Evolutionary conservation across 2,329 filamentous ascomycete species (phyloP), one percentile per base, ranked within the genome.

Genomic region (Phyllosticta citriasiana): DNA sequence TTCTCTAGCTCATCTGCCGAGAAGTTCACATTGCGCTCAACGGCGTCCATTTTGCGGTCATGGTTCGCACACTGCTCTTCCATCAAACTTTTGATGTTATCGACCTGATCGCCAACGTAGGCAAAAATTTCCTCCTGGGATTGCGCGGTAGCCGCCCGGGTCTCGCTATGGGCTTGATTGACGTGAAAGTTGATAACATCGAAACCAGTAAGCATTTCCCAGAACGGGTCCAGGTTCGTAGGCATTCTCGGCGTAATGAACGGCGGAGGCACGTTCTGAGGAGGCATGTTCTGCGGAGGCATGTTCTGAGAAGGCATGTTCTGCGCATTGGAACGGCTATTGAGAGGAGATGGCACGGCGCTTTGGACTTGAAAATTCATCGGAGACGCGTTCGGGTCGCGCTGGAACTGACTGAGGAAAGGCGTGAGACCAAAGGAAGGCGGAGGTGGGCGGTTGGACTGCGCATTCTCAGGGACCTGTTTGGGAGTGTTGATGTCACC

Each of bases 131-230:
- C 67, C 25, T 69, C 66, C 55, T 66, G 69, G 19, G 30, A 22
- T n/a, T 30, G 22, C 55, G 22, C 30, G 7, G 25, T 53, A 3
- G 14, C 24, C 2, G 40, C 33, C 9, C 22, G n/a, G 33, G 27
- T 30, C 2, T 9, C 33, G n/a, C 52, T n/a, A 27, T 35, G 24
- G 10, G 70, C 64, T 6, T 70, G 66, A 47, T 73, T 72, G 22
- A 74, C 68, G 64, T 74, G 72, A 56, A 70, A 67, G 56, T 73
- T 72, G 8, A 67, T 68, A 67, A 72, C 71, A 63, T 65, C 69
- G 65, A 74, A 73, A 60, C 73, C 71, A n/a, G 70, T 68, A 27
- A 62, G 52, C 16, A 67, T 47, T 16, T 54, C 55, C 27, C 47
- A n/a, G 27, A 50, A 26, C 14, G 50, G 59, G 14, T 57, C 30